Evolutionary conservation across 306 rosid species (phyloP).

Genomic region (Hippophae gyantsensis): DNA sequence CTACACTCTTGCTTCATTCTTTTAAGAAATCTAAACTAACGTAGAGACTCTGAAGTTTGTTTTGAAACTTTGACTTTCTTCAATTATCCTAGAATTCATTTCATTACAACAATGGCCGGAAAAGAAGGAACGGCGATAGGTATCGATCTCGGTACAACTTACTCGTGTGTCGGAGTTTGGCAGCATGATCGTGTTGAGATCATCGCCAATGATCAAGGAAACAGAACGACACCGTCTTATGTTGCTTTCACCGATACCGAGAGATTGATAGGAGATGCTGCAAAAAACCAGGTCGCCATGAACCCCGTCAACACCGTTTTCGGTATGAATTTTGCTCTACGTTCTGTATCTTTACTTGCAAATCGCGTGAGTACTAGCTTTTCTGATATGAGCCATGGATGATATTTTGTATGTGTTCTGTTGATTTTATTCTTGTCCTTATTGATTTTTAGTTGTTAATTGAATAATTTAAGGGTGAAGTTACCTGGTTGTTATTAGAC

Average conservation of each 20-base stretch:
- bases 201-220: constrained; percentile 77
- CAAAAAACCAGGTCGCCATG: constrained; percentile 89
- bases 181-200: constrained; percentile 77
- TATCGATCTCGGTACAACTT: constrained; percentile 70
- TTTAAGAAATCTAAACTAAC: no score
- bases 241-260: constrained; percentile 70
- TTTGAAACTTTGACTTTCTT: no score
- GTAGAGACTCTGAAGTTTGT: no score
- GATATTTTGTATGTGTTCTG: no score
- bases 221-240: constrained; percentile 71
- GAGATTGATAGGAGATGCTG: constrained; percentile 67
- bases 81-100: no score
- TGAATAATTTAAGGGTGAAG: no score
- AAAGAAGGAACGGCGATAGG: constrained; percentile 81
- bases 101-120: constrained; percentile 37
- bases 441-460: no score
- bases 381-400: no score
- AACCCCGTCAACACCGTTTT: constrained; percentile 73
- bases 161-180: constrained; percentile 83
- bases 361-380: not conserved
- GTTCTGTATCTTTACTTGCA: no score
- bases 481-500: no score
- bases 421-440: no score
- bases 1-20: no score
- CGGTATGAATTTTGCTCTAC: constrained; percentile 25